Percentiles rank a stretch among this genome's conserved stretches.
phyloP scores from a whole-genome alignment of 805 yeast species.

The Candida mattraensis region DNA sequence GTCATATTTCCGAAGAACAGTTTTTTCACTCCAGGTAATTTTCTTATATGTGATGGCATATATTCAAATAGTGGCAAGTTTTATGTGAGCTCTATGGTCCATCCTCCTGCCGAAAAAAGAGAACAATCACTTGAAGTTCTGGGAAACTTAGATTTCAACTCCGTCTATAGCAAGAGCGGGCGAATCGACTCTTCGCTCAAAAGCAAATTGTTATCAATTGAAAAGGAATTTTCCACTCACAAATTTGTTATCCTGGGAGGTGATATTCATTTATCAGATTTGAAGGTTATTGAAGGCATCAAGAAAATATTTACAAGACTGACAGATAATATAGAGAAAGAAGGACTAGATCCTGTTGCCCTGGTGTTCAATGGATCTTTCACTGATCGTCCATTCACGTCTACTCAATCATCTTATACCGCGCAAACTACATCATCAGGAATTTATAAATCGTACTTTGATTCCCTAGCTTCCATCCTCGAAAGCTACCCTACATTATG shows the following conservation, averaged over 20 bases:
- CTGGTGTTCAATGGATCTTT: constrained; percentile 86
- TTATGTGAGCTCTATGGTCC: constrained; percentile 73
- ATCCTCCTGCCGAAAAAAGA: constrained; percentile 86
- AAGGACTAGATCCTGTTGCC: constrained; percentile 50
- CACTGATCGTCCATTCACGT: constrained; percentile 59
- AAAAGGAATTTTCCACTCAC: constrained; percentile 55
- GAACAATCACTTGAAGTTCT: constrained; percentile 63
- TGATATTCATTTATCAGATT: constrained; percentile 64
- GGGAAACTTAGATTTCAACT: constrained; percentile 71
- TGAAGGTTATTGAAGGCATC: constrained; percentile 59
- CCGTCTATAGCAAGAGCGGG: constrained; percentile 31
- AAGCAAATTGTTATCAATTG: constrained; percentile 53
- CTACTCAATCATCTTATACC: constrained; percentile 50
- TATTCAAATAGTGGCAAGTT: constrained; percentile 72
- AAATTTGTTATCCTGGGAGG: constrained; percentile 72
- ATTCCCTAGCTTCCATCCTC: constrained; percentile 65
- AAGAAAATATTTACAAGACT: constrained; percentile 58
- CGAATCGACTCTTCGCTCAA: constrained; percentile 64
- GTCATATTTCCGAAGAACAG: constrained; percentile 62
- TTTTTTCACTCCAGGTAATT: constrained; percentile 73
- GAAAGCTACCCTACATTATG: constrained; percentile 57
- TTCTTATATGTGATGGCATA: constrained; percentile 81
- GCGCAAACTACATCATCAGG: constrained; percentile 50
- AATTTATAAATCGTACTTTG: constrained; percentile 66
- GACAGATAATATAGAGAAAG: constrained; percentile 45